Conservation (phyloP, 2,329 filamentous ascomycete genomes). For the Monilinia vaccinii-corymbosi region DNA sequence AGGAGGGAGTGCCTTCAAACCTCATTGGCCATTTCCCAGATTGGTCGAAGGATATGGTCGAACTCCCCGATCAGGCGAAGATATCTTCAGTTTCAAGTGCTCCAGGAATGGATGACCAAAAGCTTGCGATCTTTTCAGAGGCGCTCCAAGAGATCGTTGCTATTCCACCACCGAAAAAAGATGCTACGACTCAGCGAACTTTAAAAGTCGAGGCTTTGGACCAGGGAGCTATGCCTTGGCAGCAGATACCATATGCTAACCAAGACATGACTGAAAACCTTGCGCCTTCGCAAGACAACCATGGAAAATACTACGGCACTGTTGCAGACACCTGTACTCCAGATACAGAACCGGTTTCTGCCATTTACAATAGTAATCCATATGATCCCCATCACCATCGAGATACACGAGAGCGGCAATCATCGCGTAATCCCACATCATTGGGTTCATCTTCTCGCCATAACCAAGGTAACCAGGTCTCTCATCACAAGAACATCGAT, state of each 20-base stretch:
- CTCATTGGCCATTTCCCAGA: slow-evolving; percentile 32
- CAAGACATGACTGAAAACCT: slow-evolving; percentile 14
- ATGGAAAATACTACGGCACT: slow-evolving; percentile 26
- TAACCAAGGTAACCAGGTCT: not conserved
- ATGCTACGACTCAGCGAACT: not conserved
- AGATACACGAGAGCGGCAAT: slow-evolving; percentile 13
- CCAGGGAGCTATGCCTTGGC: not conserved
- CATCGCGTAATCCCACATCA: not conserved
- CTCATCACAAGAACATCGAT: not conserved
- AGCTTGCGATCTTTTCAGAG: slow-evolving; percentile 41
- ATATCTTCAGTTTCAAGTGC: slow-evolving; percentile 41
- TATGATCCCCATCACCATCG: slow-evolving; percentile 23
- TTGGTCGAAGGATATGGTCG: slow-evolving; percentile 54
- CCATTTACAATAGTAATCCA: slow-evolving; percentile 17
- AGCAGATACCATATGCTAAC: slow-evolving; percentile 7
- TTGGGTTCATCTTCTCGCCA: not conserved
- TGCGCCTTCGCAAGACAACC: slow-evolving; percentile 26
- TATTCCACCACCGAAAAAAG: not conserved
- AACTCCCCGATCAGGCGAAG: slow-evolving; percentile 43
- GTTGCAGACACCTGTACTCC: slow-evolving; percentile 10
- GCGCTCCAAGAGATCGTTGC: slow-evolving; percentile 39
- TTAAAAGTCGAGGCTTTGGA: not conserved
- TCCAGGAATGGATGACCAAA: slow-evolving; percentile 47
- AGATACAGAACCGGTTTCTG: slow-evolving; percentile 11
- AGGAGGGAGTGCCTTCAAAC: slow-evolving; percentile 24